These are phyloP conservation scores for Corylus americana DNA, from an alignment of 306 rosid species.

Conservation along the genomic window DNA sequence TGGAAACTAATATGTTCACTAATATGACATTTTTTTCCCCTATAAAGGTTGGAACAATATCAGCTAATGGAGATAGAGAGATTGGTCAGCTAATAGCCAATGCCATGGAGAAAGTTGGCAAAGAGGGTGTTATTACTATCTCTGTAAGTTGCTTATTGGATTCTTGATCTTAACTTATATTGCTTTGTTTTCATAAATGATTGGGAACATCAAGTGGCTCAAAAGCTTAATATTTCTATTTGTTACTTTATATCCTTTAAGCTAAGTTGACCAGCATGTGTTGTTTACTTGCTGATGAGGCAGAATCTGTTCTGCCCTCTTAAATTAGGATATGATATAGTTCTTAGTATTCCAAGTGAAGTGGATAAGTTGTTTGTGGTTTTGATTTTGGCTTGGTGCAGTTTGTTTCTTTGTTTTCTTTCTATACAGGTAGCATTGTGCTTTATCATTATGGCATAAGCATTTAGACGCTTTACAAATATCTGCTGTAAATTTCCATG, in stretches of 20 bases:
- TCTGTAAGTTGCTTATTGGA: constrained; percentile 34
- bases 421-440: neutral
- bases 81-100: constrained; percentile 60
- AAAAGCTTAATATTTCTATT: neutral
- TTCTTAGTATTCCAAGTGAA: neutral
- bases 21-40: neutral
- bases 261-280: neutral
- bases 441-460: neutral
- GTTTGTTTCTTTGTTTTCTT: neutral
- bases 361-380: neutral
- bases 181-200: neutral
- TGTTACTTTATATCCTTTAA: neutral
- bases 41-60: constrained; percentile 56
- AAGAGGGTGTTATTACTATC: constrained; percentile 56
- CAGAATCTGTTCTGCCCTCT: neutral
- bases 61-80: constrained; percentile 60
- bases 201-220: neutral
- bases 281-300: neutral
- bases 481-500: neutral
- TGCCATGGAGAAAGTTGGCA: constrained; percentile 64
- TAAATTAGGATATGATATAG: neutral
- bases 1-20: neutral
- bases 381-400: neutral
- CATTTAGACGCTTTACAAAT: neutral
- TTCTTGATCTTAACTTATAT: neutral